Evolutionary conservation across 1,139 yeast species (phyloP), one percentile per base, ranked within the genome.

Genomic region (Zhuliangozyma blackwelliae): DNA sequence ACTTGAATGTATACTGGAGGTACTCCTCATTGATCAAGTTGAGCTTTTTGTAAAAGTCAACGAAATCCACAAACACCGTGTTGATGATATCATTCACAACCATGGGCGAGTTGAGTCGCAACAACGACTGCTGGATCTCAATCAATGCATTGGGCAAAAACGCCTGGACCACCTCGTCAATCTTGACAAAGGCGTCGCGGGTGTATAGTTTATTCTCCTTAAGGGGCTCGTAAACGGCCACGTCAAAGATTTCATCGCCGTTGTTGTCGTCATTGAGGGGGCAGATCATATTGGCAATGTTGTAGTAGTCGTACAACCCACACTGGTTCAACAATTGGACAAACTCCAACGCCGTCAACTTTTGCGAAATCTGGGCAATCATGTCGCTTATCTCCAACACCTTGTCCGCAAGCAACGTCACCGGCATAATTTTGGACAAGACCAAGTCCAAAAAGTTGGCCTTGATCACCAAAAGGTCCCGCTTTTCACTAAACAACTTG

Each of bases 231-330:
- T 83, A 84, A 49, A 82, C 68, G 13, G 72, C 58, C 4, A 70
- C 68, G 29, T 75, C 80, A 44, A 75, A 75, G 38, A 65, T 73
- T 32, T 74, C 79, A 37, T 77, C 73, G 13, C 67, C 74, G n/a
- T n/a, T n/a, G 7, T 21, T 6, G 39, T 77, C 74, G 21, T 68
- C 75, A 5, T 34, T 29, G 19, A 80, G 59, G 11, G 85, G 83
- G 53, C 77, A 78, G n/a, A 83, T 81, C 84, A 83, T 79, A 48
- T 80, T 79, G 36, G 80, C 63, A 34, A 83, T 59, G 49, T 82
- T 83, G 52, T 68, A 78, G 45, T 75, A 77, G 38, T 82, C 77
- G 21, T 61, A 63, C 27, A 83, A 55, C 0, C 75, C 72, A 27
- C 84, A 72, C 25, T 68, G 72, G 12, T 61, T 59, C 29, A 83